These are phyloP conservation scores for Fusarium pseudoanthophilum DNA, from an alignment of 2,329 filamentous ascomycete genomes.

Conservation along the genomic window DNA sequence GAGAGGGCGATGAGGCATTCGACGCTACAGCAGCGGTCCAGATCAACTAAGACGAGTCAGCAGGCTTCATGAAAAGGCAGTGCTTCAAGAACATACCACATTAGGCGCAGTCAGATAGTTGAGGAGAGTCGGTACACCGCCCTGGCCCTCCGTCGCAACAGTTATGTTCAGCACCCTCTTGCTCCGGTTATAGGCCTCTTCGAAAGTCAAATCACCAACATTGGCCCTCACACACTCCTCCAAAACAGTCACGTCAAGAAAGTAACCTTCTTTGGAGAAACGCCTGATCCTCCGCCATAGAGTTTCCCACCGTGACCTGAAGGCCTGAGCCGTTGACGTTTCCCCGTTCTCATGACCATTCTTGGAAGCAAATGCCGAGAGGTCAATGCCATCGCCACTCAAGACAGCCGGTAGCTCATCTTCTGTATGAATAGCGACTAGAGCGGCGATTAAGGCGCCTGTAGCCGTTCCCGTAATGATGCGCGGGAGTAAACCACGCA, in stretches of 20 bases:
- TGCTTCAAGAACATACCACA: conserved; percentile 69
- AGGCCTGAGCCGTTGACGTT: conserved; percentile 50
- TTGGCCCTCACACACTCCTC: conserved; percentile 87
- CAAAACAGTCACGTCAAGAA: conserved; percentile 83
- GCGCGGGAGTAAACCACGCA: conserved; percentile 82
- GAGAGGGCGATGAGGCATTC: conserved; percentile 72
- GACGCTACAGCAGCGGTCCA: conserved; percentile 83
- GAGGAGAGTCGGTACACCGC: conserved; percentile 83
- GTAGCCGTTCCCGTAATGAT: conserved; percentile 94
- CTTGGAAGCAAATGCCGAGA: conserved; percentile 76
- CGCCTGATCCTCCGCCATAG: conserved; percentile 73
- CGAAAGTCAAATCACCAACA: conserved; percentile 89
- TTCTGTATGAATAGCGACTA: conserved; percentile 88
- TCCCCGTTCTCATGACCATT: conserved; percentile 46
- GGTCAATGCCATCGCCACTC: conserved; percentile 81
- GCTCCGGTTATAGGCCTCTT: conserved; percentile 88
- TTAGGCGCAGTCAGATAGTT: conserved; percentile 95
- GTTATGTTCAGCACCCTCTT: conserved; percentile 93
- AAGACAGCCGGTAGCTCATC: conserved; percentile 83
- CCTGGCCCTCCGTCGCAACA: conserved; percentile 78
- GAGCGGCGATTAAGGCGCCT: conserved; percentile 86
- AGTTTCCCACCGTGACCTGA: conserved; percentile 64
- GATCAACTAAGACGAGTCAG: conserved; percentile 67
- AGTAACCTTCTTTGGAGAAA: conserved; percentile 81
- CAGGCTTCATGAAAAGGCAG: not conserved